Conservation (phyloP, 2,329 filamentous ascomycete genomes). For the Talaromyces amestolkiae region DNA sequence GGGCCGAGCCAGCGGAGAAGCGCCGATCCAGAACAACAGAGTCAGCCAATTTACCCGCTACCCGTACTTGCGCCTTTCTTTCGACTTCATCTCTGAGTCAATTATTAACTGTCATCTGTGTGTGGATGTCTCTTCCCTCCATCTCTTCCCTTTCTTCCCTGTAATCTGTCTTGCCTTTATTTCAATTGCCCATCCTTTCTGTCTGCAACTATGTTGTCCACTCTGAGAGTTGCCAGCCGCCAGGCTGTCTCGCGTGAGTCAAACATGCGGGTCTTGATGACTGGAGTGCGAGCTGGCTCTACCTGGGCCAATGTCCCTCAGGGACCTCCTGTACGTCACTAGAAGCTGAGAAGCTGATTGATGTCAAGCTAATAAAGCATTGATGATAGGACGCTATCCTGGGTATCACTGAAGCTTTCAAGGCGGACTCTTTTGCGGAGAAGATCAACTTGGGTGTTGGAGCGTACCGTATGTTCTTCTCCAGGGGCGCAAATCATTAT, state of each 20-base stretch:
- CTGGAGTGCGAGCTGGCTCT: conserved; percentile 63
- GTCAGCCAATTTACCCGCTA: neutral
- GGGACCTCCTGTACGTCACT: conserved; percentile 82
- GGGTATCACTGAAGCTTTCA: conserved; percentile 92
- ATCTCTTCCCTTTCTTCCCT: neutral
- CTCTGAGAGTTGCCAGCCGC: conserved; percentile 45
- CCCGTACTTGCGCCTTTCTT: neutral
- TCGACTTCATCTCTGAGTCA: conserved; percentile 1
- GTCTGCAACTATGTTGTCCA: conserved; percentile 44
- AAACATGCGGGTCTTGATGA: conserved; percentile 38
- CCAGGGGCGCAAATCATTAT: neutral
- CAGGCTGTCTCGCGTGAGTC: conserved; percentile 41
- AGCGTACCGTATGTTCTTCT: conserved; percentile 69
- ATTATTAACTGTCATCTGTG: neutral
- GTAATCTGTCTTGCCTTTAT: neutral
- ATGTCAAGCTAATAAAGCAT: neutral
- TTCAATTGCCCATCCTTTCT: neutral
- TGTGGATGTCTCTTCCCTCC: neutral
- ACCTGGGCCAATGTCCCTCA: conserved; percentile 90
- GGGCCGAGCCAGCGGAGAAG: conserved; percentile 3
- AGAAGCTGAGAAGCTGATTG: neutral
- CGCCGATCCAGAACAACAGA: conserved; percentile 2
- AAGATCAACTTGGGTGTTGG: conserved; percentile 99
- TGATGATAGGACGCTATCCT: conserved; percentile 45
- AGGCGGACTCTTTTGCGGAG: conserved; percentile 86